These are phyloP conservation scores for Paecilomyces dactylethromorphus DNA, from an alignment of 2,329 filamentous ascomycete species.

Conservation along the genomic window DNA sequence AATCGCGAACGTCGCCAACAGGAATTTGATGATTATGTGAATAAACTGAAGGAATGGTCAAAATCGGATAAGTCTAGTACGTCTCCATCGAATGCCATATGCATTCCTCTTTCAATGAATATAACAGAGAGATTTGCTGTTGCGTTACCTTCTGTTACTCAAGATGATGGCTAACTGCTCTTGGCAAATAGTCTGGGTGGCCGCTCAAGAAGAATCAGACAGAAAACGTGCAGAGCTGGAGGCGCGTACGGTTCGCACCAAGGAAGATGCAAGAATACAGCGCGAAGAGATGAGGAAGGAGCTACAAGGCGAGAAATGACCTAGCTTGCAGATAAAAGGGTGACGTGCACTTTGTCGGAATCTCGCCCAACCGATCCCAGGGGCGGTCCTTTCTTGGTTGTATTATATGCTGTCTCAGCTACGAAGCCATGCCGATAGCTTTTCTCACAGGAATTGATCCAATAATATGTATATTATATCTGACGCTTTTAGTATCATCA, in stretches of 20 bases:
- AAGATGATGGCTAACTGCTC: not conserved
- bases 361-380: not conserved
- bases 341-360: not conserved
- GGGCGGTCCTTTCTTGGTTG: not conserved
- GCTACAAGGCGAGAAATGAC: slow-evolving; percentile 26
- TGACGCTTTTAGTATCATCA: not conserved
- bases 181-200: slow-evolving; percentile 29
- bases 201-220: slow-evolving; percentile 30
- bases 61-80: slow-evolving; percentile 88
- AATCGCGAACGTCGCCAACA: slow-evolving; percentile 67
- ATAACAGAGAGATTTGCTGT: not conserved
- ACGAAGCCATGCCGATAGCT: not conserved
- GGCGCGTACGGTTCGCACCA: slow-evolving; percentile 15
- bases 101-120: not conserved
- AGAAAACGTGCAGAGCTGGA: slow-evolving; percentile 18
- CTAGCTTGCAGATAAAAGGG: not conserved
- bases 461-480: not conserved
- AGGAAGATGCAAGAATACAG: slow-evolving; percentile 27
- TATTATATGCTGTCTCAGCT: slow-evolving; percentile 6
- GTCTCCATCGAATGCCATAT: slow-evolving; percentile 7
- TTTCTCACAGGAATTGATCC: not conserved
- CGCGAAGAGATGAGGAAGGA: slow-evolving; percentile 35
- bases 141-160: not conserved
- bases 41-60: slow-evolving; percentile 75
- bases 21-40: slow-evolving; percentile 86